phyloP scores from a whole-genome alignment of 352 stramenopile genomes.

The Pythium aristosporum region DNA sequence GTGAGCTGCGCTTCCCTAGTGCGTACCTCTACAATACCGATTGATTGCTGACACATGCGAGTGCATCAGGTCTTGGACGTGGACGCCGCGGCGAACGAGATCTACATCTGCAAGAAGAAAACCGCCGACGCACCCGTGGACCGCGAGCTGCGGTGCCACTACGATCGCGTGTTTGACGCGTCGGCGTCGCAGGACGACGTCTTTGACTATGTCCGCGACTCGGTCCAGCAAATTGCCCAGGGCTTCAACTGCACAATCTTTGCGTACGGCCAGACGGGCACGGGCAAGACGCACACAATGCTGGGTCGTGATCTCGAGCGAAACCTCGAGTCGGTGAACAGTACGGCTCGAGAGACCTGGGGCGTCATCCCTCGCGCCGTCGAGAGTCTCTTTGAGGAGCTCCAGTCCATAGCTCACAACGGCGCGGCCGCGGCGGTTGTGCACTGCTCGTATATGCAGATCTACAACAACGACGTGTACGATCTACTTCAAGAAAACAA shows the following conservation, averaged over 20 bases:
- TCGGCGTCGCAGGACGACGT: constrained; percentile 62
- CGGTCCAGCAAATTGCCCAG: constrained; percentile 76
- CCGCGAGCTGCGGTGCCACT: constrained; percentile 54
- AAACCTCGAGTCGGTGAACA: constrained; percentile 22
- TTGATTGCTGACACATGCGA: not conserved
- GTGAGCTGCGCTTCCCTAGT: constrained; percentile 18
- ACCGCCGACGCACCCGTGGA: constrained; percentile 24
- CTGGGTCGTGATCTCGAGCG: constrained; percentile 68
- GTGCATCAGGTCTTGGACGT: constrained; percentile 35
- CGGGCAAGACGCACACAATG: constrained; percentile 91
- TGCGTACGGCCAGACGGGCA: constrained; percentile 90
- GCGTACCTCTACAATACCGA: not conserved
- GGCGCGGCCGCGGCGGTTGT: constrained; percentile 62
- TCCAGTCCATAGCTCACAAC: constrained; percentile 43
- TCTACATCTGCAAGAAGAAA: constrained; percentile 54
- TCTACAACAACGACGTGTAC: constrained; percentile 89
- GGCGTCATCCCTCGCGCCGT: constrained; percentile 87
- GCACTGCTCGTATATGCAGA: constrained; percentile 91
- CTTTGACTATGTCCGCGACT: constrained; percentile 69
- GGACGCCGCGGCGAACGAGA: constrained; percentile 31
- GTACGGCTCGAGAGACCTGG: constrained; percentile 28
- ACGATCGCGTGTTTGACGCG: constrained; percentile 75
- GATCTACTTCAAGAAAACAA: constrained; percentile 71
- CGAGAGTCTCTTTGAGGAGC: constrained; percentile 79
- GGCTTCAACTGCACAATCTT: constrained; percentile 92